Evolutionary conservation across 345 rosid genomes (phyloP), one percentile per base, ranked within the genome.

Genomic region (Psidium friedrichsthalianum): DNA sequence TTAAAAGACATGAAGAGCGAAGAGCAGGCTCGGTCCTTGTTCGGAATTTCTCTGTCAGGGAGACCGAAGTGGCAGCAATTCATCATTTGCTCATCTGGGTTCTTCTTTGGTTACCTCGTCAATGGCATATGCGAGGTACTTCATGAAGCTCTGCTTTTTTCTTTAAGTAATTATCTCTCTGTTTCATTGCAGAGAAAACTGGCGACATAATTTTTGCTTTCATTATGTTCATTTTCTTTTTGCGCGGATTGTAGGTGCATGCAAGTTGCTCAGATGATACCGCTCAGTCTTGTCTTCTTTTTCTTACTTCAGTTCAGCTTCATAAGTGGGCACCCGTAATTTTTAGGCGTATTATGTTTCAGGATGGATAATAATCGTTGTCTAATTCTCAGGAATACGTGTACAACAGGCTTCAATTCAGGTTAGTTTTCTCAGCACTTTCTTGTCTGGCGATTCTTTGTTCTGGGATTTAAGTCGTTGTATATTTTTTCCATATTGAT

Each of bases 121-220:
- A 97, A 95, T 88, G 99, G 99, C 90, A 84, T 97, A 84, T 97
- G 98, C 21, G 99, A 97, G 99, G 98, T 96, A 87, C 25, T 88
- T 24, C 24, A n/a, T 61, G 81, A 47, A 51, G 44, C 6, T 9
- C 24, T 69, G 78, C 24, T 24, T 81, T 69, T 83, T 12, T 7
- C 8, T 11, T 11, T 81, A 10, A 52, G 52, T 54, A 36, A 42
- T 42, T 12, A 1, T n/a, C 36, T 6, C 32, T 51, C 16, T 47
- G 81, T 42, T 51, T 21, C 51, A 2, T 81, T 15, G 52, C 83
- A 18, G 78, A 32, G 47, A 69, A 69, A 32, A 36, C 47, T 32
- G 24, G 78, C 47, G 22, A 16, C 78, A 0, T 13, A 12, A 82
- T 81, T 82, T 64, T 83, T 87, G 4, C 20, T 78, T 86, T 84